These are phyloP conservation scores for Phytophthora aleatoria DNA, from an alignment of 352 stramenopile species.

Conservation along the genomic window DNA sequence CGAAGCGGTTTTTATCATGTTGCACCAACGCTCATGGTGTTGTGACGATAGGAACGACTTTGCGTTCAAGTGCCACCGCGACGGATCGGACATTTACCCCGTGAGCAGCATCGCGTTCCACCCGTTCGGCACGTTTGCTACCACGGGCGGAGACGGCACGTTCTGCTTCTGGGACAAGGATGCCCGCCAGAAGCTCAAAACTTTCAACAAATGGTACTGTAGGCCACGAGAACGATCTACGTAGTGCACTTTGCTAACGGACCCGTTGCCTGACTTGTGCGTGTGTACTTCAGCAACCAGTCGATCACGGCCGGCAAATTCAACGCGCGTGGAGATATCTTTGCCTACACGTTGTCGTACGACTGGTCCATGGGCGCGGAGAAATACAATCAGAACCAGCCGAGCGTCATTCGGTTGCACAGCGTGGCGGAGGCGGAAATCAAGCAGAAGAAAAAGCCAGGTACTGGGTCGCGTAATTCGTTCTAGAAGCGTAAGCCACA, in stretches of 20 bases:
- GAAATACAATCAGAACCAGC: constrained; percentile 86
- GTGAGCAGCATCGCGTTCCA: constrained; percentile 93
- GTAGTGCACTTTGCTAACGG: background rate
- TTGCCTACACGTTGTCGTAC: constrained; percentile 96
- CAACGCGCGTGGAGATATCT: constrained; percentile 94
- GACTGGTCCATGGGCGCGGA: constrained; percentile 96
- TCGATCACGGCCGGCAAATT: constrained; percentile 93
- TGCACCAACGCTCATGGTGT: constrained; percentile 2
- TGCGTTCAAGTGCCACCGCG: constrained; percentile 93
- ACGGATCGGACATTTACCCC: constrained; percentile 86
- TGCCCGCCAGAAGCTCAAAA: constrained; percentile 96
- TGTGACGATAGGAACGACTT: constrained; percentile 71
- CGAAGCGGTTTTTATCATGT: background rate
- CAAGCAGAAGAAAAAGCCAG: constrained; percentile 94
- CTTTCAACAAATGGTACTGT: constrained; percentile 74
- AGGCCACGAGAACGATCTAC: background rate
- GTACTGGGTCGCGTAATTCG: constrained; percentile 60
- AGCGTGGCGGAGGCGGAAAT: constrained; percentile 93
- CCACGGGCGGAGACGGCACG: constrained; percentile 94
- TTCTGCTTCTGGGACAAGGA: constrained; percentile 99
- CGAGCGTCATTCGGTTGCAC: constrained; percentile 95
- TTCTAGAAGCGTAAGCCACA: constrained; percentile 44
- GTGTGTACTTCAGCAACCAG: constrained; percentile 61
- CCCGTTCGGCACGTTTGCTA: constrained; percentile 95
- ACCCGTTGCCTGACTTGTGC: background rate